Conservation (phyloP, 1,284 basidiomycete genomes). For the Cutaneotrichosporon curvatum region DNA sequence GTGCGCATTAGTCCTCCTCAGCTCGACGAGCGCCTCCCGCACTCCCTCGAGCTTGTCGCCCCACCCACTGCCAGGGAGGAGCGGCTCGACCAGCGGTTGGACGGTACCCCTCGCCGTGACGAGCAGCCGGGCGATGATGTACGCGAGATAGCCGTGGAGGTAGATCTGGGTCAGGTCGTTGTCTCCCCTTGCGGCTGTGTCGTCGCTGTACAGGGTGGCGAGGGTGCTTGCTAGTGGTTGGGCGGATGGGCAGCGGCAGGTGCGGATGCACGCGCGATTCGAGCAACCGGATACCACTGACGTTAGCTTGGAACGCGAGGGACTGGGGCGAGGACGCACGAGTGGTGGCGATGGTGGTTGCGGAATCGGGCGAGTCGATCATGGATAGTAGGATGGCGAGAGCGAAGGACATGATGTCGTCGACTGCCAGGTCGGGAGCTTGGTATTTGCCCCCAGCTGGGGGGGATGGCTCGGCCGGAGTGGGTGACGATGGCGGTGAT, state of each 20-base stretch:
- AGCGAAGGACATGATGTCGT: constrained; percentile 2
- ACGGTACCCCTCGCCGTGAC: not conserved
- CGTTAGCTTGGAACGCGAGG: constrained; percentile 1
- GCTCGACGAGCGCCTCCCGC: not conserved
- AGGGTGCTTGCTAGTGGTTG: constrained; percentile 2
- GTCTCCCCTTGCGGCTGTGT: not conserved
- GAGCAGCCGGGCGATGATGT: constrained; percentile 9
- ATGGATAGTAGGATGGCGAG: constrained; percentile 3
- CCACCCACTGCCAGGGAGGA: constrained; percentile 1
- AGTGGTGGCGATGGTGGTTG: not conserved
- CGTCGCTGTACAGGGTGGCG: constrained; percentile 4
- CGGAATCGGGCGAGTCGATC: not conserved
- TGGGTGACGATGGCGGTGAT: too few relatives aligned
- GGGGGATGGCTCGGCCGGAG: not conserved
- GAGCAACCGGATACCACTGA: constrained; percentile 6
- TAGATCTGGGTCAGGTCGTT: constrained; percentile 7
- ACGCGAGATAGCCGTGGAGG: constrained; percentile 2
- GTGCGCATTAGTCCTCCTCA: too few relatives aligned
- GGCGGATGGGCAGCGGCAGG: constrained; percentile 5
- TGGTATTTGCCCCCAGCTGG: not conserved
- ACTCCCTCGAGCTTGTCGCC: not conserved
- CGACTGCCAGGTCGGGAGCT: not conserved
- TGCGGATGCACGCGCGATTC: constrained; percentile 8
- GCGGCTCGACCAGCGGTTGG: not conserved
- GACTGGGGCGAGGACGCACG: not conserved